Conservation (phyloP, 148 eudicot species). For the Rhododendron williamsianum region DNA sequence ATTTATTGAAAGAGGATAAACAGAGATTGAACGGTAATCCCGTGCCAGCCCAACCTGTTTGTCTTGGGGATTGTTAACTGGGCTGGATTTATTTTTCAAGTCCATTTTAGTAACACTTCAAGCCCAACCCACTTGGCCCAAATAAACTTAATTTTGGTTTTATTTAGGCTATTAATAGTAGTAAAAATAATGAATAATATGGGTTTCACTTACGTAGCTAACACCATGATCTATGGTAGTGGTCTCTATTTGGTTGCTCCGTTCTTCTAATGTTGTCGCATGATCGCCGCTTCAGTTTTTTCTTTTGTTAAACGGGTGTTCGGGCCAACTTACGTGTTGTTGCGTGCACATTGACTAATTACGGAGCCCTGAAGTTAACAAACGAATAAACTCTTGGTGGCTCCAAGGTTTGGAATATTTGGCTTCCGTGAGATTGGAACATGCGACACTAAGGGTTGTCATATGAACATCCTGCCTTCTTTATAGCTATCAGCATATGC, state of each 20-base stretch:
- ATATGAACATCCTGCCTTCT: too few relatives aligned
- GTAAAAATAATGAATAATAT: neutral
- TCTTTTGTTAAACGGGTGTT: too few relatives aligned
- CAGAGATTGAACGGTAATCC: neutral
- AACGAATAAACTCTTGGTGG: too few relatives aligned
- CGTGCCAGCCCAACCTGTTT: neutral
- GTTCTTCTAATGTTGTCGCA: too few relatives aligned
- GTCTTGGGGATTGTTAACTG: neutral
- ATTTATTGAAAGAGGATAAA: neutral
- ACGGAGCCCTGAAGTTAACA: too few relatives aligned
- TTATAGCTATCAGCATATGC: too few relatives aligned
- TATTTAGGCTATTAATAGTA: neutral
- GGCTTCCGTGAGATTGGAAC: too few relatives aligned
- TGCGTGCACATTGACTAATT: neutral
- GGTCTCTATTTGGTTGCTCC: neutral
- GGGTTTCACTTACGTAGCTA: neutral
- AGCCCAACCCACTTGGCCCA: neutral
- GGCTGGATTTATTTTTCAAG: neutral
- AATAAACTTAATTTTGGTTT: neutral
- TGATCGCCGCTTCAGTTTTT: too few relatives aligned
- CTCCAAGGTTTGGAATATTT: too few relatives aligned
- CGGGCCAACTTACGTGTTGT: too few relatives aligned
- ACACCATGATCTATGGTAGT: neutral
- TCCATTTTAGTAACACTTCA: neutral
- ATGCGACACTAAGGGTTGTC: too few relatives aligned